Base-by-base conservation (phyloP, 768 basidiomycete species). In the Filobasidium floriforme region DNA sequence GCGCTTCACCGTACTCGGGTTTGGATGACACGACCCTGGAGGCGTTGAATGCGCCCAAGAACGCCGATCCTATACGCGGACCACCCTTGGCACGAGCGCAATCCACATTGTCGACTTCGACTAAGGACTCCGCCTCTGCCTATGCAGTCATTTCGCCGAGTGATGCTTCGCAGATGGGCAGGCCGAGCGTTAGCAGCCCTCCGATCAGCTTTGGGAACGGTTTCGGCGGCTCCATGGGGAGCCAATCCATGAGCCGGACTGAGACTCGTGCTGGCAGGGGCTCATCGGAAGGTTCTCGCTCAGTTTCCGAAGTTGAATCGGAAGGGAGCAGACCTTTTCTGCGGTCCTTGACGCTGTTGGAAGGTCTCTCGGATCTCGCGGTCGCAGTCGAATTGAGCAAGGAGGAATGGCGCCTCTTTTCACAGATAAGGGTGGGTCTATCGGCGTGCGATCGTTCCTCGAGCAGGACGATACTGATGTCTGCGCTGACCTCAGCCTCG, bases 381-480 rank as follows among this genome's bases (percentile, higher is more conserved):
- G 85, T 94, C 68, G 92, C 92, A 0, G 84, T 89, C 70, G 90
- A 93, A 79, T 89, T 96, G 70, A 92, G 90, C 44, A 83, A 86
- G 59, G 77, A 88, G 49, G 86, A 88, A 73, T 85, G 84, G 68
- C 82, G 81, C 65, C 76, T 86, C 41, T 93, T 94, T 76, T 73
- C 88, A 69, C 81, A 82, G 59, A 92, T 96, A 63, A 82, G 88
- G 82, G 92, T 92, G 67, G 68, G 83, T 69, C n/a, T 67, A 12
- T 26, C 1, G 10, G 37, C 41, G 32, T 37, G 32, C 4, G 32
- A 44, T 12, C 24, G 26, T 26, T 11, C 32, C 51, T 1, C 28
- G 7, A 24, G 49, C 59, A 41, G 37, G 60, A 43, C 32, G 19
- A 28, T 37, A 37, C 32, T 37, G 32, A 37, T 9, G 9, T 69